A percentile compares a stretch with the other conserved stretches of the same genome.
Evolutionary conservation across 2,329 filamentous ascomycete species (phyloP).

Genomic region (Neobulgaria alba): DNA sequence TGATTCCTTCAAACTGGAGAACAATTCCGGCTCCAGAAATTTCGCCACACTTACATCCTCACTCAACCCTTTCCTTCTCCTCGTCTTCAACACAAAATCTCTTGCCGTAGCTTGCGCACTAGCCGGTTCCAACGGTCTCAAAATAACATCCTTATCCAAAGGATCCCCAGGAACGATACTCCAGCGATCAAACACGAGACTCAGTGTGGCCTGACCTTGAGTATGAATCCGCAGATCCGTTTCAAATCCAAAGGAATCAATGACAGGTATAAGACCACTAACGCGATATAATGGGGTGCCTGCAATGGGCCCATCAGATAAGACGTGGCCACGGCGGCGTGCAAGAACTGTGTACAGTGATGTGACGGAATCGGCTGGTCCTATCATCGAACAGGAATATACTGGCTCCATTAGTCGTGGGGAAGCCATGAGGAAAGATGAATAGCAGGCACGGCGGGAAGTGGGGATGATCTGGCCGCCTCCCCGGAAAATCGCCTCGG

Average conservation of each 20-base stretch:
- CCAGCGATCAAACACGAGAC: slow-evolving; percentile 92
- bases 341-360: slow-evolving; percentile 89
- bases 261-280: slow-evolving; percentile 84
- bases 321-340: slow-evolving; percentile 79
- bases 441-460: slow-evolving; percentile 85
- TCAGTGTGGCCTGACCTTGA: slow-evolving; percentile 83
- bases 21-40: slow-evolving; percentile 91
- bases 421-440: slow-evolving; percentile 92
- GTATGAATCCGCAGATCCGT: slow-evolving; percentile 95
- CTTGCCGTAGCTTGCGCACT: slow-evolving; percentile 80
- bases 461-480: slow-evolving; percentile 98
- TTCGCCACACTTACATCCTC: slow-evolving; percentile 95
- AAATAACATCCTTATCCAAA: slow-evolving; percentile 74
- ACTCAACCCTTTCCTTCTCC: slow-evolving; percentile 83
- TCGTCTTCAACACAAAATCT: slow-evolving; percentile 95
- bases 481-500: slow-evolving; percentile 87
- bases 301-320: slow-evolving; percentile 88
- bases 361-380: slow-evolving; percentile 79
- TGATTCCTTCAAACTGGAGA: slow-evolving; percentile 78
- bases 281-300: slow-evolving; percentile 92
- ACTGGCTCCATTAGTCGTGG: slow-evolving; percentile 95
- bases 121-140: slow-evolving; percentile 80
- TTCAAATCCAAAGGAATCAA: slow-evolving; percentile 97
- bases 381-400: slow-evolving; percentile 87
- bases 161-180: slow-evolving; percentile 93